Evolutionary conservation across 2,329 filamentous ascomycete species (phyloP), one percentile per base, ranked within the genome.

Genomic region (Podosphaera xanthii): DNA sequence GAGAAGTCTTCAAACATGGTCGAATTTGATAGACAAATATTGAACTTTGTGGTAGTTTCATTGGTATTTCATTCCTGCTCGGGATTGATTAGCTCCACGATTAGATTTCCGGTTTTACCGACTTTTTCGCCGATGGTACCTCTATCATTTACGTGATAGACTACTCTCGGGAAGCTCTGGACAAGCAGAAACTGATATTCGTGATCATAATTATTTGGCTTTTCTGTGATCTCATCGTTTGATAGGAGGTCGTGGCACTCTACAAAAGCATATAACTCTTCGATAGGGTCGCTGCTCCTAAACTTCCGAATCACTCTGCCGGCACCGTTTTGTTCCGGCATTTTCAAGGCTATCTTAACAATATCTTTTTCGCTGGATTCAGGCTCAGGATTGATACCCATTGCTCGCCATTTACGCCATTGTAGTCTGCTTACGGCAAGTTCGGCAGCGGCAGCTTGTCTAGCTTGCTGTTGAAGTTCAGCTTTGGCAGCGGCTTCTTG

Each of bases 201-300:
- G 69, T 97, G 90, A 64, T 82, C 75, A 68, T 92, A 97, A 10
- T 73, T 79, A 31, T 76, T 73, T 0, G 88, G 87, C 64, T 80
- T 61, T 38, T 61, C 67, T 12, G 58, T 61, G 12, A 62, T 58
- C 22, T 65, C 63, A 9, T 59, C 61, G 4, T 62, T 58, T 42
- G 77, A 71, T 2, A 89, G 65, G 4, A 84, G 65, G 58, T 87
- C 82, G 69, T 89, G 84, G 72, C 91, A 97, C 68, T 98, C 92
- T 2, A 97, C 89, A 72, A 94, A 96, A 0, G 91, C 92, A 70
- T 97, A 97, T 4, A 98, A 73, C 67, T 96, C 89, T 69, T 97
- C 91, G 44, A 97, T 74, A 1, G 78, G 75, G 0, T 86, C 80
- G n/a, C 80, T 75, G 0, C 77, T 74, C 0, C 75, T 70, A 69